A percentile compares a stretch with the other conserved stretches of the same genome.
Conservation (phyloP, 495 filamentous ascomycete genomes). For the Penicillium steckii region DNA sequence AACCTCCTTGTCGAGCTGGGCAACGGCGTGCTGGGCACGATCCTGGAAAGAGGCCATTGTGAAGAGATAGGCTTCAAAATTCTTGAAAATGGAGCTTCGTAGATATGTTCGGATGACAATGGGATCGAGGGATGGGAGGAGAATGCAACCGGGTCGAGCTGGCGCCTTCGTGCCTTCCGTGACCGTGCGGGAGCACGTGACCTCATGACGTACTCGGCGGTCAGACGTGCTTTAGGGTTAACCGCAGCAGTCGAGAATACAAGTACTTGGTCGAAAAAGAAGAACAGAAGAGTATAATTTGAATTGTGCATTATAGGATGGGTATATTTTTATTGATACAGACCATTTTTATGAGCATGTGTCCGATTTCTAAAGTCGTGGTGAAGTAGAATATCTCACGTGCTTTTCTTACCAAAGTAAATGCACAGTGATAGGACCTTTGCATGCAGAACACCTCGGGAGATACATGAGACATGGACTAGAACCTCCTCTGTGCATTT, state of each 20-base stretch:
- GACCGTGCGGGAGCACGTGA: conserved; percentile 30
- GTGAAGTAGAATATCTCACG: no score
- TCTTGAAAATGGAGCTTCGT: conserved; percentile 6
- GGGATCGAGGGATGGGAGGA: conserved; percentile 26
- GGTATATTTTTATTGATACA: no score
- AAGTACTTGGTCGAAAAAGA: no score
- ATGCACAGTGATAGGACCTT: neutral
- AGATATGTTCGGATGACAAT: conserved; percentile 10
- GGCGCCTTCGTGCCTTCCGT: conserved; percentile 22
- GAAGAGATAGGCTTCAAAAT: conserved; percentile 16
- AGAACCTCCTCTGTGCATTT: no score
- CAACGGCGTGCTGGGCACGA: conserved; percentile 81
- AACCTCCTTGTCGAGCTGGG: conserved; percentile 97
- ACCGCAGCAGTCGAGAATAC: no score
- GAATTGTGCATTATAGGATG: no score
- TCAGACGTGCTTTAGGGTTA: conserved; percentile 11
- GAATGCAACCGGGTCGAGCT: conserved; percentile 28
- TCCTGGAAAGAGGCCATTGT: conserved; percentile 80
- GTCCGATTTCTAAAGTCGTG: no score
- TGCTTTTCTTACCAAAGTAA: no score
- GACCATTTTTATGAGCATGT: no score
- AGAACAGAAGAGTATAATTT: no score
- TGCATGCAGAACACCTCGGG: neutral
- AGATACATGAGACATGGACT: neutral
- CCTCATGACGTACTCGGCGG: conserved; percentile 24